A percentile compares a stretch with the other conserved stretches of the same genome.
Evolutionary conservation across 1,139 yeast species (phyloP).

Genomic region (Pneumocystis carinii): DNA sequence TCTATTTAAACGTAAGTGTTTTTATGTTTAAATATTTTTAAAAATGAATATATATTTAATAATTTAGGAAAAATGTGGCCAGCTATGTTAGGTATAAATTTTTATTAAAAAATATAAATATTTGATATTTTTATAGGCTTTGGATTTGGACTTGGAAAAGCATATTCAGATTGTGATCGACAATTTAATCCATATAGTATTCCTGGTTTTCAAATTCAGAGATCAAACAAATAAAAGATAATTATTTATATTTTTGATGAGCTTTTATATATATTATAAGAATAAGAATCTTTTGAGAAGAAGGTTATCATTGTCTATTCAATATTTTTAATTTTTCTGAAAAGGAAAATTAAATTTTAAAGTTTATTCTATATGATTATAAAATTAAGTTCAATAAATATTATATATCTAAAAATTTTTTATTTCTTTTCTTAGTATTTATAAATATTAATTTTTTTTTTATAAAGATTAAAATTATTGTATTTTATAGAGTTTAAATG

Average conservation of each 20-base stretch:
- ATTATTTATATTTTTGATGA: not conserved
- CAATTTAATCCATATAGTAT: slow-evolving; percentile 10
- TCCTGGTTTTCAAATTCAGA: slow-evolving; percentile 4
- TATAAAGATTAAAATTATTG: no score
- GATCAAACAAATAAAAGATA: not conserved
- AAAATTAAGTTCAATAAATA: not conserved
- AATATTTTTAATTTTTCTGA: not conserved
- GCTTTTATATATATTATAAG: not conserved
- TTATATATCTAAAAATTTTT: not conserved
- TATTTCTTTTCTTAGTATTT: not conserved
- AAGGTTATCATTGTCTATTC: no score
- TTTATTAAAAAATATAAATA: not conserved
- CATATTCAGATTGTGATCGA: slow-evolving; percentile 12
- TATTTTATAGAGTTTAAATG: no score
- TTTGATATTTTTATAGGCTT: slow-evolving; percentile 8
- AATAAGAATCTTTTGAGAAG: not conserved
- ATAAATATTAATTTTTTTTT: not conserved
- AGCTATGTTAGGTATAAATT: not conserved
- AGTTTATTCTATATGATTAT: not conserved
- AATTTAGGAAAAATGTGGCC: slow-evolving; percentile 13
- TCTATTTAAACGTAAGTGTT: slow-evolving; percentile 49
- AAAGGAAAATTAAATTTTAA: not conserved
- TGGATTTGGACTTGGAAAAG: slow-evolving; percentile 14
- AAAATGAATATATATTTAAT: not conserved
- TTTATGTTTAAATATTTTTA: not conserved